Evolutionary conservation across 1,284 basidiomycete species (phyloP), one percentile per base, ranked within the genome.

Genomic region (Cryptococcus sp.): DNA sequence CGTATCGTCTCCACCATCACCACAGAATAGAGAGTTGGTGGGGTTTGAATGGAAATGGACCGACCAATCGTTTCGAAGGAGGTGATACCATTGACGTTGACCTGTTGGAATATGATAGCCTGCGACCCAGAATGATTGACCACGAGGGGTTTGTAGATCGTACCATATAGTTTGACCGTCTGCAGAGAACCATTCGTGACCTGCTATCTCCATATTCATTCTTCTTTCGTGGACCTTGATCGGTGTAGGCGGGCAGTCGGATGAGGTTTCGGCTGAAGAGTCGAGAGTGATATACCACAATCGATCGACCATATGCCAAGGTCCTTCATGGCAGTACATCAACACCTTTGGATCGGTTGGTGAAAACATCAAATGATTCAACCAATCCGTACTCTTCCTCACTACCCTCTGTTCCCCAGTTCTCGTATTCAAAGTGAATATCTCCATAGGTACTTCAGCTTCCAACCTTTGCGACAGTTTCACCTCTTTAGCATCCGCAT

Each of bases 131-230:
- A 62, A 62, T 23, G 34, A 53, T 31, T 57, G 28, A 7, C 60
- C 60, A 32, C 55, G 50, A 36, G 60, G 60, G 11, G 55, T 59
- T 40, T 62, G 60, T 7, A 62, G 57, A 48, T 62, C 60, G 46
- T 62, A 62, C 51, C 58, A 62, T 2, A 62, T 51, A 4, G 49
- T 54, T 40, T 48, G 39, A 2, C 60, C 60, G 31, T 60, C 57
- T n/a, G 43, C 45, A 21, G 53, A 55, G 36, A 49, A 62, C 60
- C 60, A 62, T 37, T 62, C 60, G 36, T 62, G 60, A 24, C 60
- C 60, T n/a, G 57, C 55, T 25, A 62, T 62, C 48, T 62, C 60
- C 60, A 62, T 62, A 25, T 59, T 59, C 60, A 62, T 62, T 37
- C 13, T 59, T 18, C 60, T 40, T 11, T 53, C 44, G 31, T 62